phyloP scores from a whole-genome alignment of 805 yeast species.

The Ogataea methylovora region DNA sequence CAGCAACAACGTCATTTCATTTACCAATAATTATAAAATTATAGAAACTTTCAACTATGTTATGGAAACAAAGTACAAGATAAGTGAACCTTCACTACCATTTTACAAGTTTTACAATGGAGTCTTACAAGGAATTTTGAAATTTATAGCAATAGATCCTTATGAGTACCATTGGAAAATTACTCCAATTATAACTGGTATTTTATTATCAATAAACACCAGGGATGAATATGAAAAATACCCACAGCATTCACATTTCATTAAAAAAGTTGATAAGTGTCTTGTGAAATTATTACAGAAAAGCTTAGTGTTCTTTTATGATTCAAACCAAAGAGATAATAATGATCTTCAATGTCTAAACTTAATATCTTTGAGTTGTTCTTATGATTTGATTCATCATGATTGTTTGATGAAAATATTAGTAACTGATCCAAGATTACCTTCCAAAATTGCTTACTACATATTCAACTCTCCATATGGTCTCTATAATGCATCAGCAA shows the following conservation, averaged over 20 bases:
- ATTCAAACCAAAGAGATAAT: not conserved
- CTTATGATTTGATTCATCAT: constrained; percentile 8
- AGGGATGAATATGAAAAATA: constrained; percentile 16
- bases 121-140: constrained; percentile 26
- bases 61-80: constrained; percentile 34
- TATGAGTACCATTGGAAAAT: constrained; percentile 33
- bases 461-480: constrained; percentile 16
- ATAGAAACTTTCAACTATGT: constrained; percentile 42
- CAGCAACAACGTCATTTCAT: constrained; percentile 12
- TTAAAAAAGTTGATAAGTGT: constrained; percentile 13
- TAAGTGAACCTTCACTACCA: constrained; percentile 42
- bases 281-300: constrained; percentile 8
- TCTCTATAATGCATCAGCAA: constrained; percentile 10
- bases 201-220: constrained; percentile 27
- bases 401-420: constrained; percentile 4
- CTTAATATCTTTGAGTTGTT: constrained; percentile 11
- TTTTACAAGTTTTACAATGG: constrained; percentile 35
- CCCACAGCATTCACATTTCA: constrained; percentile 18
- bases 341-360: constrained; percentile 9
- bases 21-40: constrained; percentile 29
- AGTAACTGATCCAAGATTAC: constrained; percentile 9
- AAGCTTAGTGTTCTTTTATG: constrained; percentile 3
- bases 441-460: constrained; percentile 9
- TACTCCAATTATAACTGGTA: constrained; percentile 40
- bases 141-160: constrained; percentile 18